Percentiles rank a stretch among this genome's conserved stretches.
These are phyloP conservation scores for Paradendryphiella salina DNA, from an alignment of 2,329 filamentous ascomycete genomes.

Conservation along the genomic window DNA sequence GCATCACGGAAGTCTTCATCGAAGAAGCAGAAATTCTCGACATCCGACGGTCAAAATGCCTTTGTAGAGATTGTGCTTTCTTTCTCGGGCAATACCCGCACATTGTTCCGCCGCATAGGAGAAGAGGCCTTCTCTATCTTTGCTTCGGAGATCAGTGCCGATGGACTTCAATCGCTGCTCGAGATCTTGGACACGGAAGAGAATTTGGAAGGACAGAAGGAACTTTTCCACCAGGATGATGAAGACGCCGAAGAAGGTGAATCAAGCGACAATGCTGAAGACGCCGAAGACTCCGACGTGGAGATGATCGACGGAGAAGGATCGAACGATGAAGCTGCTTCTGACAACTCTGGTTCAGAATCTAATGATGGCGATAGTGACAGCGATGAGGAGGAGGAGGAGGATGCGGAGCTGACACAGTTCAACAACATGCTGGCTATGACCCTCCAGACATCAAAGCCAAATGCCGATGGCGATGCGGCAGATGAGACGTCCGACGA, in stretches of 20 bases:
- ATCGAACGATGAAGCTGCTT: constrained; percentile 32
- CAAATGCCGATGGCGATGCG: constrained; percentile 62
- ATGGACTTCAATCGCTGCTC: constrained; percentile 68
- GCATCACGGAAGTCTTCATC: constrained; percentile 68
- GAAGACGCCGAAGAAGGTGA: constrained; percentile 46
- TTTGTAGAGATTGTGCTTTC: constrained; percentile 89
- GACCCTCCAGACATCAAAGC: constrained; percentile 69
- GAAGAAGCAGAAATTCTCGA: constrained; percentile 43
- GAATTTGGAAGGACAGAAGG: constrained; percentile 78
- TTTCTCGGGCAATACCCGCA: constrained; percentile 82
- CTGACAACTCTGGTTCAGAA: constrained; percentile 12
- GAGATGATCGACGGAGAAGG: constrained; percentile 51
- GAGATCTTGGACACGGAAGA: constrained; percentile 79
- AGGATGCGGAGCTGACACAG: constrained; percentile 58
- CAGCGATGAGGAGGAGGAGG: constrained; percentile 30
- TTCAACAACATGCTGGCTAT: constrained; percentile 78
- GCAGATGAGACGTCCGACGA: constrained; percentile 64
- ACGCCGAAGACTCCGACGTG: constrained; percentile 52
- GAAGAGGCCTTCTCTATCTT: constrained; percentile 88
- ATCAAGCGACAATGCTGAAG: constrained; percentile 54
- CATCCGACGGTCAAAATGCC: constrained; percentile 30
- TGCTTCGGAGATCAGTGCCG: constrained; percentile 70
- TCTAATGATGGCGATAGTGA: constrained; percentile 31
- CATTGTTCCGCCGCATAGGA: constrained; percentile 81
- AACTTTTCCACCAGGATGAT: constrained; percentile 72